Evolutionary conservation across 2,329 filamentous ascomycete species (phyloP), one percentile per base, ranked within the genome.

Genomic region (Trichoderma pleuroti): DNA sequence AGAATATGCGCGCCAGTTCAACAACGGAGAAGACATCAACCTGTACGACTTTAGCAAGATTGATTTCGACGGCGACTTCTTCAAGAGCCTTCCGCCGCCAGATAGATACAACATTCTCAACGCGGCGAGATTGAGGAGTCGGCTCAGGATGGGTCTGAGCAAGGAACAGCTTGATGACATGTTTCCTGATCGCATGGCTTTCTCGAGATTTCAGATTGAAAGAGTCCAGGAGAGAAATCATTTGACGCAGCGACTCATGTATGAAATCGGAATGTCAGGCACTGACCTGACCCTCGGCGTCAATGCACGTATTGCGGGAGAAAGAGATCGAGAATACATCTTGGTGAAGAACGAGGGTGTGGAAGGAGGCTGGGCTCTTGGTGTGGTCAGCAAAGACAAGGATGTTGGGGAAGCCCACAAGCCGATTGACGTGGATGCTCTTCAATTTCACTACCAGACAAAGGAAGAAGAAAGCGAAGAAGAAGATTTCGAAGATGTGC

Each of bases 31-130:
- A 80, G 95, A 98, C 78, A 92, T 98, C 75, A 91, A 91, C 74
- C 81, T 94, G 6, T 98, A 98, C 81, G 95, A 98, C 81, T 99
- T 99, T 78, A 97, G 93, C 78, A 98, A 98, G 81, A 99, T 99
- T 76, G 96, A 99, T 78, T 99, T 98, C 76, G 92, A 98, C 74
- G 93, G 94, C 74, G 90, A 95, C 14, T 99, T 99, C 81, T 99
- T 99, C 82, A 89, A 92, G 79, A 97, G 93, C 78, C 82, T 99
- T 70, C 96, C 97, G 0, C 86, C 94, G 1, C 91, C 91, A 2
- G 96, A 99, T 82, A 89, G 95, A 62, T 99, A 99, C 84, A 98
- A 98, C 76, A 99, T 99, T 67, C 83, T 99, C 26, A 99, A 99
- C 78, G 96, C 97, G 1, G 96, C 97, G 2, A 87, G 96, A 72